Evolutionary conservation across 495 filamentous ascomycete species (phyloP).

Genomic region (Aspergillus coremiiformis): DNA sequence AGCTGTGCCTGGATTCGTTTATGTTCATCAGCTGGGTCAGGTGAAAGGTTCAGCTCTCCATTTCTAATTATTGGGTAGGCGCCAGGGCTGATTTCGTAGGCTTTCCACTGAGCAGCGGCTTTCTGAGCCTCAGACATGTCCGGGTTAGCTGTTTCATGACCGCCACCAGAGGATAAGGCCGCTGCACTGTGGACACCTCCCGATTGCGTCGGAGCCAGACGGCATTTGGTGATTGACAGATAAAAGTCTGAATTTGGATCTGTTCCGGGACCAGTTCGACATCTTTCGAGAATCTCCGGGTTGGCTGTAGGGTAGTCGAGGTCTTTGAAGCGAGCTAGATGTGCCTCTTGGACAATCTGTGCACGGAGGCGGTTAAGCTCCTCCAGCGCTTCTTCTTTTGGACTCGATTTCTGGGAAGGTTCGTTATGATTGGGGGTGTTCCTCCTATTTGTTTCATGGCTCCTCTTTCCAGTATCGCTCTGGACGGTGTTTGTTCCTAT

Average conservation of each 20-base stretch:
- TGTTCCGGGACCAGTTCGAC: conserved; percentile 18
- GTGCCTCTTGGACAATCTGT: conserved; percentile 10
- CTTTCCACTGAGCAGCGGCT: conserved; percentile 5
- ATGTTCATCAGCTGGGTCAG: conserved; percentile 10
- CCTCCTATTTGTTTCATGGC: not conserved
- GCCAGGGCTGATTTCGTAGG: conserved; percentile 8
- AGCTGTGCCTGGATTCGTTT: not conserved
- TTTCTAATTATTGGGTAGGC: conserved; percentile 14
- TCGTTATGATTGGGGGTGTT: not conserved
- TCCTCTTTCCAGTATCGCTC: not conserved
- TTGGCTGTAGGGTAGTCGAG: conserved; percentile 3
- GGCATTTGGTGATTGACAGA: conserved; percentile 5
- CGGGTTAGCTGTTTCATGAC: not conserved
- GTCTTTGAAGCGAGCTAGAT: conserved; percentile 8
- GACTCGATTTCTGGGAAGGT: not conserved
- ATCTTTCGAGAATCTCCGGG: conserved; percentile 13
- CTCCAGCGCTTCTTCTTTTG: conserved; percentile 1
- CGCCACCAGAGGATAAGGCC: not conserved
- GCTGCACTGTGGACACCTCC: no score
- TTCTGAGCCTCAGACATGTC: not conserved
- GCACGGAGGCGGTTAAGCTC: conserved; percentile 13
- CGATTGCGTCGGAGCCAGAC: not conserved
- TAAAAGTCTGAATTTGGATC: conserved; percentile 14
- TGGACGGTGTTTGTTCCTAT: not conserved
- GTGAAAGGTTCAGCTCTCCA: conserved; percentile 8